Evolutionary conservation across 768 basidiomycete genomes (phyloP).

Genomic region (Butyriboletus loyo): DNA sequence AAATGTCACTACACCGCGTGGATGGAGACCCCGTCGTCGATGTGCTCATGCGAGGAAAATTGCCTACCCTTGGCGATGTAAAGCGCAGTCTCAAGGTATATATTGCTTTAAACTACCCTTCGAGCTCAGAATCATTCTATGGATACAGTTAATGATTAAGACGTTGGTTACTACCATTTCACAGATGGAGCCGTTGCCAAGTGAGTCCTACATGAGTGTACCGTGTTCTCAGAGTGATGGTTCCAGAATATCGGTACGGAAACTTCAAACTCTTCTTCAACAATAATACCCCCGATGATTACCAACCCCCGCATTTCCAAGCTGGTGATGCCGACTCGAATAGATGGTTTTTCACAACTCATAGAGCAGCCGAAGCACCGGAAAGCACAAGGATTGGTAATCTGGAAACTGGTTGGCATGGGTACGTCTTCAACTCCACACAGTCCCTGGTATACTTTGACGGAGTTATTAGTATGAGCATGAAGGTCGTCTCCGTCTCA

Average conservation of each 20-base stretch:
- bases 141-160: conserved; percentile 63
- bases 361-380: conserved; percentile 65
- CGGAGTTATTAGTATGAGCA: conserved; percentile 50
- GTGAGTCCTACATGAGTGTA: conserved; percentile 39
- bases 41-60: conserved; percentile 55
- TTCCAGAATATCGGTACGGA: conserved; percentile 73
- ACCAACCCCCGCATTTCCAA: conserved; percentile 80
- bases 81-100: conserved; percentile 76
- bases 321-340: conserved; percentile 69
- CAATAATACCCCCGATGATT: conserved; percentile 72
- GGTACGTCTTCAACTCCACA: conserved; percentile 37
- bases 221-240: neutral
- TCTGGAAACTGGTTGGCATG: conserved; percentile 70
- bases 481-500: conserved; percentile 71
- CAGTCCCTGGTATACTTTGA: neutral
- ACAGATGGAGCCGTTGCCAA: conserved; percentile 76
- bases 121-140: neutral
- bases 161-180: conserved; percentile 75
- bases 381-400: conserved; percentile 69
- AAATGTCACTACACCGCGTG: conserved; percentile 42
- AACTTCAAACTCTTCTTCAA: conserved; percentile 88
- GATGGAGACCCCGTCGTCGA: conserved; percentile 56
- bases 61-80: conserved; percentile 76
- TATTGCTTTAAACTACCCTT: neutral
- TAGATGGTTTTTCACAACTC: conserved; percentile 81